These are phyloP conservation scores for Boletus rubropictus DNA, from an alignment of 768 basidiomycete genomes.

Conservation along the genomic window DNA sequence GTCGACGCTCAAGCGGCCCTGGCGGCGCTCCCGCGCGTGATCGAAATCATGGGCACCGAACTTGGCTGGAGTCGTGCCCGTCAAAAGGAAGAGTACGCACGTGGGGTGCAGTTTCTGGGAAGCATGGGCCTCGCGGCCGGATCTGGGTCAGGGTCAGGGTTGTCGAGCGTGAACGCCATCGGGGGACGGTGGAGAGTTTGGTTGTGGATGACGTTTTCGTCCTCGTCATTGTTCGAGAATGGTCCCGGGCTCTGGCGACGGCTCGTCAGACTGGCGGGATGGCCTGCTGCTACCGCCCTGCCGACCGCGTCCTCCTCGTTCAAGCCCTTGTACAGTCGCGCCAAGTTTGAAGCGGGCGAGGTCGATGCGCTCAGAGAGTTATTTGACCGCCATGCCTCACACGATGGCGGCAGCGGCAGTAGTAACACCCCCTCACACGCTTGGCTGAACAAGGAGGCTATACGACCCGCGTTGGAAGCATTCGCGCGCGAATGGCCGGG, in stretches of 20 bases:
- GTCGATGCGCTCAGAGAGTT: constrained; percentile 37
- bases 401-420: not conserved
- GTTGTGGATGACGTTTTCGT: constrained; percentile 5
- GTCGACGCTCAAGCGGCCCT: constrained; percentile 85
- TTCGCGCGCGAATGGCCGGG: constrained; percentile 33
- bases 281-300: not conserved
- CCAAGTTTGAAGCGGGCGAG: constrained; percentile 51
- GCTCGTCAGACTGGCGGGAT: constrained; percentile 21
- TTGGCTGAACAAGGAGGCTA: constrained; percentile 33
- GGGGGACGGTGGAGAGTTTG: constrained; percentile 3
- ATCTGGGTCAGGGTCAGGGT: not conserved
- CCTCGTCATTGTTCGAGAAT: not conserved
- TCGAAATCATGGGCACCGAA: constrained; percentile 88
- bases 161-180: not conserved
- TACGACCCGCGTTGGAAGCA: constrained; percentile 40
- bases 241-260: constrained; percentile 5
- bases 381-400: constrained; percentile 25
- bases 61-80: constrained; percentile 66
- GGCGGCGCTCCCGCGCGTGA: constrained; percentile 76
- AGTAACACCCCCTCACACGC: not conserved
- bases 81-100: constrained; percentile 52
- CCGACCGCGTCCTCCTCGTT: constrained; percentile 3
- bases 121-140: constrained; percentile 79
- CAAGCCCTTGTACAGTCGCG: constrained; percentile 37
- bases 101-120: constrained; percentile 60